Evolutionary conservation across 176 grass and related monocot genomes (phyloP), one percentile per base, ranked within the genome.

Genomic region (Triticum dicoccoides): DNA sequence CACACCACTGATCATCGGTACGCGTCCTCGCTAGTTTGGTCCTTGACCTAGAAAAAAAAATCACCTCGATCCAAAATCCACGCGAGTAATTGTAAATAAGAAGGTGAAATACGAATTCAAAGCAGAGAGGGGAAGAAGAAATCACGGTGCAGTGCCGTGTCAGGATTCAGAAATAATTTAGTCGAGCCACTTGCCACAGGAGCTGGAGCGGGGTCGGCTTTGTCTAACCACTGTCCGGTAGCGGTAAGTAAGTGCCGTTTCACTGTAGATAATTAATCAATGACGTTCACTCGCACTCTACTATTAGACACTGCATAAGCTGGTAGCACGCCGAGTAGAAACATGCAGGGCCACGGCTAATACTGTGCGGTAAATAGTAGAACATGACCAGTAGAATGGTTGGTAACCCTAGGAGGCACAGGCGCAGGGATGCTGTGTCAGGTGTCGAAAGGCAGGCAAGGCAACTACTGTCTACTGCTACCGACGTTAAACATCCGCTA

Each of bases 141-240:
- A 85, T 81, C 49, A 42, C 15, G 62, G 77, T 71, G 35, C 56
- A 86, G 49, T 18, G 27, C 10, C 21, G 34, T 61, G 82, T 81
- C 52, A 88, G 64, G 76, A 77, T 85, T 23, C 54, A 54, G 52
- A 56, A 63, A 63, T 84, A 77, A 61, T 88, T 88, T 64, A 85
- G 88, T 85, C 81, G 41, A 33, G 54, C 77, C 86, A 85, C 77
- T 81, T 81, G 81, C 49, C 52, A 38, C 61, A 85, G 65, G 34
- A 62, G 70, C 23, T 69, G 70, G 47, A 61, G 59, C 58, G 10
- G 81, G 27, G 15, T 61, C 74, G 56, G 58, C 15, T 63, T 84
- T 88, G 62, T 81, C 51, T 88, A 39, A 69, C 54, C 34, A 54
- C 4, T 68, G 18, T 85, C 32, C 18, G 65, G 38, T 47, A 63